Evolutionary conservation across 176 grass and related monocot genomes (phyloP).

Genomic region (Avena insularis): DNA sequence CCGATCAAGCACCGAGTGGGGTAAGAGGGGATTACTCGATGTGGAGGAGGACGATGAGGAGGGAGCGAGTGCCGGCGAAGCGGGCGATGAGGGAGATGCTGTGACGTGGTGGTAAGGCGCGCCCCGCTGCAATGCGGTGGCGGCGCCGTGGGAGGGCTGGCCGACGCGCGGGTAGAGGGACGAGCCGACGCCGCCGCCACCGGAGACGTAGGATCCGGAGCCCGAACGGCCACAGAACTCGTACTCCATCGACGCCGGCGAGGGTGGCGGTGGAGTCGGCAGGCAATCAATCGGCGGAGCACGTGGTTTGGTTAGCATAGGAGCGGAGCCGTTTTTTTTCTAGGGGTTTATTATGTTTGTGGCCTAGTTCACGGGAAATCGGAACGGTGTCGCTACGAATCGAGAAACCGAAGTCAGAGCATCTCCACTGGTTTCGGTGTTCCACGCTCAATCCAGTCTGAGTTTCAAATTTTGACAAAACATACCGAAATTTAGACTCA

Average conservation of each 20-base stretch:
- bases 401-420: no score
- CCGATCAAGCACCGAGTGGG: not conserved
- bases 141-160: constrained; percentile 35
- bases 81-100: not conserved
- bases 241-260: constrained; percentile 51
- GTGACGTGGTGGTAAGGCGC: constrained; percentile 50
- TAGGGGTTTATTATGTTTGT: no score
- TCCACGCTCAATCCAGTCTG: no score
- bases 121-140: constrained; percentile 18
- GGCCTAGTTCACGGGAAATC: no score
- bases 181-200: constrained; percentile 23
- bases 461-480: no score
- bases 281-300: not conserved
- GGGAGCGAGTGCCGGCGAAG: constrained; percentile 5
- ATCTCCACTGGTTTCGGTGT: no score
- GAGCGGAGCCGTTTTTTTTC: not conserved
- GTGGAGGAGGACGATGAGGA: constrained; percentile 15
- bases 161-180: constrained; percentile 49
- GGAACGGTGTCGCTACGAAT: no score
- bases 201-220: constrained; percentile 42
- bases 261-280: not conserved
- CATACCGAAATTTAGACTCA: no score
- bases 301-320: not conserved
- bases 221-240: constrained; percentile 49
- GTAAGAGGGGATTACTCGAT: constrained; percentile 42